A percentile compares a stretch with the other conserved stretches of the same genome.
Conservation (phyloP, 768 basidiomycete genomes). For the Fomitopsis pulvina region DNA sequence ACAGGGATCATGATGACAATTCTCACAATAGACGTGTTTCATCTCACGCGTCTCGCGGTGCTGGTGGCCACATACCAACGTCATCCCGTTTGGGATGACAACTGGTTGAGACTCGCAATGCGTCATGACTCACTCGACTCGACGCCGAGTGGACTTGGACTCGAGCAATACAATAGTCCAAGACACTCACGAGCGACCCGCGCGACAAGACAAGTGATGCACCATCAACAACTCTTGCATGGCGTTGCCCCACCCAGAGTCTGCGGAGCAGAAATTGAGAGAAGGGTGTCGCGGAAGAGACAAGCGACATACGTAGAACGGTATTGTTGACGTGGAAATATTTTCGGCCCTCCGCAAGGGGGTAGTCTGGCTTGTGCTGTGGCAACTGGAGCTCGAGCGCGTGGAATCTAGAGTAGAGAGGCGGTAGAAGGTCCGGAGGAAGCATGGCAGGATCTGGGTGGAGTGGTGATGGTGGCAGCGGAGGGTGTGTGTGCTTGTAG, state of each 20-base stretch:
- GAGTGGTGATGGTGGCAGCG: neutral
- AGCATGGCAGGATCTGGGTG: neutral
- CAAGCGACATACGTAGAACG: slow-evolving; percentile 13
- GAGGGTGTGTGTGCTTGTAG: neutral
- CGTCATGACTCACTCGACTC: no score
- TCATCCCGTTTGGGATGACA: neutral
- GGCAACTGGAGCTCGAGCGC: slow-evolving; percentile 20
- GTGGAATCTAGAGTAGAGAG: slow-evolving; percentile 19
- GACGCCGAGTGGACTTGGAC: no score
- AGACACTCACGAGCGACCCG: slow-evolving; percentile 41
- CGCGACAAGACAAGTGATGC: slow-evolving; percentile 39
- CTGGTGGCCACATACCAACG: no score
- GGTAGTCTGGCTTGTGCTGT: slow-evolving; percentile 21
- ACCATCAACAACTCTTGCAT: slow-evolving; percentile 54
- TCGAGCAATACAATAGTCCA: no score
- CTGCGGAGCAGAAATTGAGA: slow-evolving; percentile 21
- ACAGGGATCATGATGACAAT: no score
- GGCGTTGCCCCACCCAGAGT: slow-evolving; percentile 54
- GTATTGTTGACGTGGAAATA: slow-evolving; percentile 17
- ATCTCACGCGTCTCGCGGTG: no score
- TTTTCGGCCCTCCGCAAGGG: slow-evolving; percentile 18
- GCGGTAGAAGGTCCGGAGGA: slow-evolving; percentile 9
- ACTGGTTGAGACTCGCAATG: no score
- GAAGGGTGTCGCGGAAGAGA: neutral
- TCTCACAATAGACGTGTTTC: no score